Evolutionary conservation across 1,284 basidiomycete genomes (phyloP).

Genomic region (Ganoderma sinense): DNA sequence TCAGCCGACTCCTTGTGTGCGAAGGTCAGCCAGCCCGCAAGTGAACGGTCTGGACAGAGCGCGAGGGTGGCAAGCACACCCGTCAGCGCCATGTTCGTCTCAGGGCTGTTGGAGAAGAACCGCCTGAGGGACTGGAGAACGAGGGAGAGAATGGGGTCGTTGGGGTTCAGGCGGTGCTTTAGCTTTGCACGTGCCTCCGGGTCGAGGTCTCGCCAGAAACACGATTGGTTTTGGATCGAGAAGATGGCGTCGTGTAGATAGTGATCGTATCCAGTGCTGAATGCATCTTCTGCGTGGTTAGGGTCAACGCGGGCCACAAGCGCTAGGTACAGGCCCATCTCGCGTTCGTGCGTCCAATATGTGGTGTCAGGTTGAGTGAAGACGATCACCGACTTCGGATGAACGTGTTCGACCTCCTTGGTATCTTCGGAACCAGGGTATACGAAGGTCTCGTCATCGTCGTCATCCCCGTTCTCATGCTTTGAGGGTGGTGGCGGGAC

Average conservation of each 20-base stretch:
- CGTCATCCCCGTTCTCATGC: slow-evolving; percentile 41
- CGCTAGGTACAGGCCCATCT: slow-evolving; percentile 83
- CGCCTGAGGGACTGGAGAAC: slow-evolving; percentile 75
- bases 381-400: slow-evolving; percentile 35
- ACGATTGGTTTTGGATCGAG: slow-evolving; percentile 70
- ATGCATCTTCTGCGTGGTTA: slow-evolving; percentile 72
- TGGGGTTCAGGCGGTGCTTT: slow-evolving; percentile 80
- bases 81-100: slow-evolving; percentile 89
- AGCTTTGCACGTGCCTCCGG: slow-evolving; percentile 49
- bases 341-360: slow-evolving; percentile 80
- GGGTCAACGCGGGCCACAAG: slow-evolving; percentile 85
- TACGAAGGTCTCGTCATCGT: slow-evolving; percentile 71
- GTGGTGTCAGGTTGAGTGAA: slow-evolving; percentile 74
- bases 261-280: slow-evolving; percentile 87
- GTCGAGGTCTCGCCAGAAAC: slow-evolving; percentile 56
- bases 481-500: slow-evolving; percentile 11
- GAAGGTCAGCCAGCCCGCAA: slow-evolving; percentile 89
- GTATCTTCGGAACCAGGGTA: slow-evolving; percentile 63
- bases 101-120: slow-evolving; percentile 88
- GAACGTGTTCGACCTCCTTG: slow-evolving; percentile 23
- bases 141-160: slow-evolving; percentile 79
- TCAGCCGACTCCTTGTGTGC: slow-evolving; percentile 47
- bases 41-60: slow-evolving; percentile 83
- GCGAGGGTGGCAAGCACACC: slow-evolving; percentile 83
- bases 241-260: slow-evolving; percentile 85